A percentile compares a stretch with the other conserved stretches of the same genome.
These are phyloP conservation scores for Botrytis cinerea DNA, from an alignment of 2,329 filamentous ascomycete genomes.

Conservation along the genomic window DNA sequence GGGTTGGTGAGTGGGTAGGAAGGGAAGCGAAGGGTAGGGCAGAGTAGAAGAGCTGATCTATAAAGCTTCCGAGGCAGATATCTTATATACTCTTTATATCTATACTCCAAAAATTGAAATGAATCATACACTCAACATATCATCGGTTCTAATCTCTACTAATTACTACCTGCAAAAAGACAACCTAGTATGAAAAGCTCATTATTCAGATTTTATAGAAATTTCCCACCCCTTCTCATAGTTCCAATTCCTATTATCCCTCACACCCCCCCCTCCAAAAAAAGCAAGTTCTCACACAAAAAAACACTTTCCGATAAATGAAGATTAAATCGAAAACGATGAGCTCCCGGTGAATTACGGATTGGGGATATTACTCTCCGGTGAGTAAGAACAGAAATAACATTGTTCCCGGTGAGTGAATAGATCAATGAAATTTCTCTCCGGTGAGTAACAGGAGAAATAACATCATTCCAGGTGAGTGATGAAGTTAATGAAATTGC, in stretches of 20 bases:
- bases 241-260: too few species aligned
- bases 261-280: too few species aligned
- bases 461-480: background rate
- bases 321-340: background rate
- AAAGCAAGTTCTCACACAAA: fast-evolving
- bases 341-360: background rate
- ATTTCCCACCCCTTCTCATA: background rate
- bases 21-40: background rate
- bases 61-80: background rate
- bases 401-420: too few species aligned
- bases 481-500: too few species aligned
- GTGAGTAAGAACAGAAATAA: too few species aligned
- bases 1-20: background rate
- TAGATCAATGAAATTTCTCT: too few species aligned
- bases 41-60: background rate
- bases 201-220: fast-evolving
- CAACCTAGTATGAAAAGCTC: background rate
- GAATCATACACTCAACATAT: background rate
- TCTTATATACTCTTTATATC: background rate
- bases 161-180: background rate
- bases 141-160: background rate
- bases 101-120: background rate
- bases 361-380: too few species aligned
- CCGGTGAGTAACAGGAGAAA: too few species aligned
- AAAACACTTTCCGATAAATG: background rate